Conservation (phyloP, 345 rosid genomes). For the Populus ilicifolia region DNA sequence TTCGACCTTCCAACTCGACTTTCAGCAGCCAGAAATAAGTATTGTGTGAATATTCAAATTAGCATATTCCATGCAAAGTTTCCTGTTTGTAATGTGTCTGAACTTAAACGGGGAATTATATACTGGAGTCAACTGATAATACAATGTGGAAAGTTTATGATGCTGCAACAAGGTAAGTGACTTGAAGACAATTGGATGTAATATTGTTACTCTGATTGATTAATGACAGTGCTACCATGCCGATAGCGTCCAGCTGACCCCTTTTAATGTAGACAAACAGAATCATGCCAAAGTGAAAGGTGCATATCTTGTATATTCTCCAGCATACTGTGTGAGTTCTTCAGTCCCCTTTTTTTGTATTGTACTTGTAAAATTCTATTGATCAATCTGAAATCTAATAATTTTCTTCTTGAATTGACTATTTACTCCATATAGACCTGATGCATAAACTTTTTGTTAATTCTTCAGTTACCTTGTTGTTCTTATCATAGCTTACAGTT, state of each 20-base stretch:
- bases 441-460: not conserved
- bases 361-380: not conserved
- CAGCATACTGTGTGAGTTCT: not conserved
- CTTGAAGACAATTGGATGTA: not conserved
- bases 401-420: not conserved
- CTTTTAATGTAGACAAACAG: not conserved
- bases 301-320: not conserved
- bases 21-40: not conserved
- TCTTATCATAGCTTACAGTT: constrained; percentile 3
- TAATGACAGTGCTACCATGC: not conserved
- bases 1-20: not conserved
- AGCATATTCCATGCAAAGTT: not conserved
- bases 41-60: not conserved
- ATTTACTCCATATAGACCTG: not conserved
- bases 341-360: not conserved
- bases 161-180: not conserved
- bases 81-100: not conserved
- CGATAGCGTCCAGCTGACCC: not conserved
- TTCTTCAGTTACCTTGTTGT: not conserved
- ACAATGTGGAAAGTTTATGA: not conserved
- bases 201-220: not conserved
- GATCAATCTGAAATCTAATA: not conserved
- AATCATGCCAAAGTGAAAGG: not conserved
- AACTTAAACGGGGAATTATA: not conserved
- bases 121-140: not conserved